phyloP scores from a whole-genome alignment of 305 asterid species.

The Coffea humblotiana region DNA sequence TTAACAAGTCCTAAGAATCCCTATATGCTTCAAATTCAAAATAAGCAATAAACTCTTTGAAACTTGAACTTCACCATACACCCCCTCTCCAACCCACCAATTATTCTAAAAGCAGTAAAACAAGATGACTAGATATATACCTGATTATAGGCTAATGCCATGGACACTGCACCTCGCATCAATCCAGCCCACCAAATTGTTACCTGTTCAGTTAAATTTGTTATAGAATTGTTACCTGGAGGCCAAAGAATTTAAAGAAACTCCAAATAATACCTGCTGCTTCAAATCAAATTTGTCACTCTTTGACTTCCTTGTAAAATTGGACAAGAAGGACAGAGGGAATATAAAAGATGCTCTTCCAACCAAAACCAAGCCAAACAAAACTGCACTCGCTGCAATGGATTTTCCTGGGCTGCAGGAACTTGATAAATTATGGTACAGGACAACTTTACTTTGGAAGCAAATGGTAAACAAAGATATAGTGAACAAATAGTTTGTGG shows the following conservation, averaged over 20 bases:
- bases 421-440: background rate
- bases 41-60: background rate
- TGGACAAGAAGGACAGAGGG: slow-evolving; percentile 78
- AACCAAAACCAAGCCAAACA: slow-evolving; percentile 70
- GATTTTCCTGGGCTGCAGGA: slow-evolving; percentile 68
- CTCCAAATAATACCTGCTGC: slow-evolving; percentile 61
- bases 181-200: slow-evolving; percentile 98
- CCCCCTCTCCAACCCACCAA: background rate
- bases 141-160: slow-evolving; percentile 98
- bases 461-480: background rate
- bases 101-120: background rate
- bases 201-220: slow-evolving; percentile 39
- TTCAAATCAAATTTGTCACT: slow-evolving; percentile 52
- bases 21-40: background rate
- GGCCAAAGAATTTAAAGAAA: slow-evolving; percentile 11
- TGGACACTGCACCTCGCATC: slow-evolving; percentile 94
- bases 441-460: background rate
- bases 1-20: background rate
- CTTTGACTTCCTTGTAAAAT: slow-evolving; percentile 66
- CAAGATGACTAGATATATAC: slow-evolving; percentile 27
- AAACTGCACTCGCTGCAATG: slow-evolving; percentile 61
- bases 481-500: background rate
- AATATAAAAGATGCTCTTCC: slow-evolving; percentile 94
- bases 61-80: background rate
- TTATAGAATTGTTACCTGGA: background rate